Evolutionary conservation across 2,329 filamentous ascomycete species (phyloP).

Genomic region (Penicillium hesseltinei): DNA sequence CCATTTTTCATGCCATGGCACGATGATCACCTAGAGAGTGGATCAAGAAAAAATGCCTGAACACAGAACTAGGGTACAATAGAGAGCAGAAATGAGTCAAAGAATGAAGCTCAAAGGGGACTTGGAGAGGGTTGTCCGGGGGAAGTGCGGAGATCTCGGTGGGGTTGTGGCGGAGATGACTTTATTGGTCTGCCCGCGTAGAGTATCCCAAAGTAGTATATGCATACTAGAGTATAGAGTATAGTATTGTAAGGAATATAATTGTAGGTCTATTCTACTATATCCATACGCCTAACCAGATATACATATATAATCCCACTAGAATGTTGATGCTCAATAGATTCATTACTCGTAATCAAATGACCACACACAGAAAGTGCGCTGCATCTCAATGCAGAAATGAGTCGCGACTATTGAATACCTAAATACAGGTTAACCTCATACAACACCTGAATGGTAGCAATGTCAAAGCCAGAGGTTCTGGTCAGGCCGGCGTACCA

Average conservation of each 20-base stretch:
- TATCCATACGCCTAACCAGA: background rate
- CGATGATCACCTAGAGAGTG: background rate
- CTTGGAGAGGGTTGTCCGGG: slow-evolving; percentile 3
- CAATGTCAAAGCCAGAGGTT: slow-evolving; percentile 9
- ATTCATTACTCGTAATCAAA: slow-evolving; percentile 13
- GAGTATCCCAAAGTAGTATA: background rate
- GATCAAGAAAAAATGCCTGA: background rate
- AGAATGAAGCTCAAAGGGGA: background rate
- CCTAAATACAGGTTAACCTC: slow-evolving; percentile 2
- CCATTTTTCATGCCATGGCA: slow-evolving; percentile 13
- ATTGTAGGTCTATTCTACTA: background rate
- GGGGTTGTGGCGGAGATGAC: slow-evolving; percentile 8
- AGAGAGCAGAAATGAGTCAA: background rate
- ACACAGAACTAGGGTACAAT: background rate
- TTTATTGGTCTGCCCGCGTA: background rate
- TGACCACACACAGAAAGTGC: slow-evolving; percentile 6
- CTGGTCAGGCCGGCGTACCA: slow-evolving; percentile 13
- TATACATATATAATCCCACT: background rate
- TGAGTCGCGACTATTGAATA: slow-evolving; percentile 12
- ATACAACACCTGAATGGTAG: slow-evolving; percentile 2
- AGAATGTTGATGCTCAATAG: background rate
- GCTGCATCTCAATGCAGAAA: slow-evolving; percentile 6
- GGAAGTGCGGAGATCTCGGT: slow-evolving; percentile 13
- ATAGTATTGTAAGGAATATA: background rate
- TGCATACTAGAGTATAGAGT: background rate